phyloP scores from a whole-genome alignment of 2,329 filamentous ascomycete genomes.

The Alternaria consortialis region DNA sequence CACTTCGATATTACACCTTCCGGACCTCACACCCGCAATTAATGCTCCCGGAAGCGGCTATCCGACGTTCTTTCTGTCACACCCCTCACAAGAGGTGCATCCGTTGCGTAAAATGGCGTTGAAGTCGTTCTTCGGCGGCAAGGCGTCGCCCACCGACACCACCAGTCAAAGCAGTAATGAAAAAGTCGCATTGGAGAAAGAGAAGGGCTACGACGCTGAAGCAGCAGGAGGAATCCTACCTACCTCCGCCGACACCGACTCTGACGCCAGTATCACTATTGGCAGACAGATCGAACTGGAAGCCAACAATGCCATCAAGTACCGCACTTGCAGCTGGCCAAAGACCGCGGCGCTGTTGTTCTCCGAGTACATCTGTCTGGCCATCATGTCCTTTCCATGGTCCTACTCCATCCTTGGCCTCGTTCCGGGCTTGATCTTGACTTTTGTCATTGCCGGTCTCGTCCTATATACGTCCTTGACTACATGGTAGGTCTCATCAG shows the following conservation, averaged over 20 bases:
- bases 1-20: constrained; percentile 1
- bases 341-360: constrained; percentile 93
- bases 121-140: constrained; percentile 41
- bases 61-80: constrained; percentile 51
- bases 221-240: constrained; percentile 51
- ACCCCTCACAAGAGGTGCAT: constrained; percentile 55
- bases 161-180: constrained; percentile 27
- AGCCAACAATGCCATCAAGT: constrained; percentile 81
- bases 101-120: constrained; percentile 63
- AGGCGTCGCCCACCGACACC: constrained; percentile 26
- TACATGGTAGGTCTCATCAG: constrained; percentile 62
- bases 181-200: constrained; percentile 24
- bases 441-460: constrained; percentile 76
- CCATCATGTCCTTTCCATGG: constrained; percentile 95
- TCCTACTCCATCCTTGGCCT: constrained; percentile 89
- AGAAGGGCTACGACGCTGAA: constrained; percentile 43
- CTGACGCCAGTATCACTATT: constrained; percentile 56
- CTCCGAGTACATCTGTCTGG: constrained; percentile 92
- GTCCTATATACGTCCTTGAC: constrained; percentile 85
- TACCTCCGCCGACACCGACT: constrained; percentile 39
- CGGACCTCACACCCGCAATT: constrained; percentile 34
- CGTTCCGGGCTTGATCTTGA: constrained; percentile 85
- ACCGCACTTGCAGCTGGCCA: constrained; percentile 92
- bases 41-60: constrained; percentile 50
- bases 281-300: constrained; percentile 79